Evolutionary conservation across 2,329 filamentous ascomycete genomes (phyloP).

Genomic region (Geosmithia morbida): DNA sequence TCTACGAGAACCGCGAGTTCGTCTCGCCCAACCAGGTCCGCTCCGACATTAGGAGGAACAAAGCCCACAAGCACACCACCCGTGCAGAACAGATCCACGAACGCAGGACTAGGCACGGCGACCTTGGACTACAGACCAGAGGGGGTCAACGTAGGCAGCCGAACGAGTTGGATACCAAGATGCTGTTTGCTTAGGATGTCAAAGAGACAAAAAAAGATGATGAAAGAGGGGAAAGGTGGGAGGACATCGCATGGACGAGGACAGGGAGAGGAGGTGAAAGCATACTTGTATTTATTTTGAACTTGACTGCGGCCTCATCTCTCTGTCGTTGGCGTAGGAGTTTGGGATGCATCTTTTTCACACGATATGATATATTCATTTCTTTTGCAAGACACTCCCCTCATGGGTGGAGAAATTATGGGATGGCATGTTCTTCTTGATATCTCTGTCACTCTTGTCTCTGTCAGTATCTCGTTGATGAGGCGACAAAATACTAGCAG

Average conservation of each 20-base stretch:
- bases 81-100: conserved; percentile 63
- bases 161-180: conserved; percentile 61
- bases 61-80: conserved; percentile 64
- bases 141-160: conserved; percentile 47
- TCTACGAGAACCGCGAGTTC: conserved; percentile 97
- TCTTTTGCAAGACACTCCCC: no score
- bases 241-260: neutral
- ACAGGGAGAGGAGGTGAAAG: neutral
- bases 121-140: conserved; percentile 61
- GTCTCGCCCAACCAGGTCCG: conserved; percentile 92
- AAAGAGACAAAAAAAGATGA: no score
- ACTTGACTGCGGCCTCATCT: neutral
- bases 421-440: no score
- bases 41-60: conserved; percentile 60
- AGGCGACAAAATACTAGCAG: no score
- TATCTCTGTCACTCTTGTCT: no score
- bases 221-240: no score
- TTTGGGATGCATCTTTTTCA: neutral
- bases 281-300: neutral
- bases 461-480: no score
- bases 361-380: neutral
- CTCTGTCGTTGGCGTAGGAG: neutral
- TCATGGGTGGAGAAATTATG: no score
- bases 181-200: conserved; percentile 52
- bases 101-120: conserved; percentile 57